Base-by-base conservation (phyloP, 805 yeast genomes). In the Metschnikowia anglica region DNA sequence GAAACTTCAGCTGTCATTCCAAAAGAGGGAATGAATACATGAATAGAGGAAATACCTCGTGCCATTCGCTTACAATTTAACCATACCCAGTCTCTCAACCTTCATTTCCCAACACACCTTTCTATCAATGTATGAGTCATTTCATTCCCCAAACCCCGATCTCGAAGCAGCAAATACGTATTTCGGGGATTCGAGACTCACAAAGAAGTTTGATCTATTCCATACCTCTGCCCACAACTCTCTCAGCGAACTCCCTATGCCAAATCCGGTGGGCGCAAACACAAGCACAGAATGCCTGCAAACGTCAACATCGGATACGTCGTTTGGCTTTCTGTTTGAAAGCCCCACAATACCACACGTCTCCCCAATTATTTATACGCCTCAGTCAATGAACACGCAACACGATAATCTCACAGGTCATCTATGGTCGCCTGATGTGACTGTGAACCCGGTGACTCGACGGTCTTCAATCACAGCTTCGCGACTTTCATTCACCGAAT, bases 231-330 rank as follows among this genome's bases (percentile, higher is more conserved):
- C 21, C 12, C 29, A 16, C 10, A 31, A 31, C 9, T 12, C 35
- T 8, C 15, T 18, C 17, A n/a, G 13, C 15, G 40, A 31, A 5
- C 21, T 27, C 8, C 15, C 30, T 17, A 16, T 9, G 2, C 39
- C n/a, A 5, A 19, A 20, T 10, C 18, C 36, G 2, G 11, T 37
- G 46, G 42, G 37, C 37, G 41, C 46, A 37, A 43, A 37, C 19
- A 7, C 19, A 12, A 24, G 13, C 15, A 13, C 34, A 10, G 9
- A 24, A 7, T 19, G 24, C 15, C 34, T 19, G 28, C 34, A 29
- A 23, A 21, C 34, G 2, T 25, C 41, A 11, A 29, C 34, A 11
- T 5, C 42, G 10, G 35, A 37, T 16, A 25, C 26, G 6, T 19
- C 39, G 12, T 37, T 20, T 18, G 30, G 25, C 4, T 37, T 33